Evolutionary conservation across 208 protist genomes (phyloP), one percentile per base, ranked within the genome.

Genomic region (Phytomonas francai): DNA sequence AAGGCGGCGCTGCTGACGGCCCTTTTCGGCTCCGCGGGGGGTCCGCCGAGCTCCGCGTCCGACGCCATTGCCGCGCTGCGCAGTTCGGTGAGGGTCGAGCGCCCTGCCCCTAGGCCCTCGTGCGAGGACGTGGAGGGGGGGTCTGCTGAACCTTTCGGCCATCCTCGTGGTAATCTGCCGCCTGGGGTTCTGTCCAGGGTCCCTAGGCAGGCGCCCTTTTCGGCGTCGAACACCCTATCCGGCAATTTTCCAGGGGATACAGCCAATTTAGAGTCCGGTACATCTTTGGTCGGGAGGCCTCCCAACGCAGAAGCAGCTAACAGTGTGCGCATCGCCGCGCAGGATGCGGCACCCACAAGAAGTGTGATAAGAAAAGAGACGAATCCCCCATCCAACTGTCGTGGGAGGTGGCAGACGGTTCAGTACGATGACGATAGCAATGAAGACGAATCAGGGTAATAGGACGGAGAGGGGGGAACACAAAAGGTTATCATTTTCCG

Each of bases 361-460:
- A 49, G 14, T 19, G 12, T 32, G 8, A 22, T 54, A 12, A 51
- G 14, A 12, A 77, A 79, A 45, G 74, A 79, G n/a, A 74, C 69
- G 0, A 45, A 66, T 2, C 57, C 80, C 29, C 75, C 71, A 28
- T 61, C 36, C 3, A 60, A 70, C 30, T 80, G 86, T 16, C 45
- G 64, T 29, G 77, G 72, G 42, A 77, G 89, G 16, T 92, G 86
- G 89, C 79, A 84, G 64, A 81, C 90, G 51, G 72, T 95, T 34
- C 86, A 95, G 75, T 95, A 95, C 72, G 78, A 84, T 22, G 83
- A 84, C 9, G 84, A 78, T 0, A 72, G 73, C 11, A 77, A 73
- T 27, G 49, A 39, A 19, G 75, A 80, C 9, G 73, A 77, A 2
- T 65, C 68, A 14, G 54, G 6, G 27, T 58, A n/a, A n/a, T n/a